Percentiles rank a stretch among this genome's conserved stretches.
phyloP scores from a whole-genome alignment of 2,329 filamentous ascomycete genomes.

The Fusarium austroafricanum region DNA sequence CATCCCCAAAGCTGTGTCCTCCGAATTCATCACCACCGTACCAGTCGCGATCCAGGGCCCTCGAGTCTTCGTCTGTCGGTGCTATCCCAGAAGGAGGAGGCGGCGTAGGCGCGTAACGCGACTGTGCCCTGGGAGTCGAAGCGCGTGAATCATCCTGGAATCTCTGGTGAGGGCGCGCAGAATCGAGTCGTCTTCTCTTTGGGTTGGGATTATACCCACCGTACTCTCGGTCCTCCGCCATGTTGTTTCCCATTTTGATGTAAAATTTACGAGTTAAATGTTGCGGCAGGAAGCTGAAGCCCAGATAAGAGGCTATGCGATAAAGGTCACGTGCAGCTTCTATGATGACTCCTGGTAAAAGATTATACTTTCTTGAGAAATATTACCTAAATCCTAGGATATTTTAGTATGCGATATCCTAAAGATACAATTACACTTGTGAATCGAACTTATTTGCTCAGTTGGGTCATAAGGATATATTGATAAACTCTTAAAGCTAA shows the following conservation, averaged over 20 bases:
- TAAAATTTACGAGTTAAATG: background rate
- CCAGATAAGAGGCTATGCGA: constrained; percentile 1
- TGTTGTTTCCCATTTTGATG: constrained; percentile 29
- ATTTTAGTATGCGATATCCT: too few relatives aligned
- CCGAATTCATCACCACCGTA: constrained; percentile 88
- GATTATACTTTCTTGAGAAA: too few relatives aligned
- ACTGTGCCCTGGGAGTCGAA: constrained; percentile 52
- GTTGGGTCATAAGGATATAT: too few relatives aligned
- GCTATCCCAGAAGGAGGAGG: constrained; percentile 64
- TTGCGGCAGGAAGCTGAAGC: background rate
- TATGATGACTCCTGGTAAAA: too few relatives aligned
- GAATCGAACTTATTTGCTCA: too few relatives aligned
- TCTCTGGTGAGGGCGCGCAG: constrained; percentile 44
- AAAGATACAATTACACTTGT: too few relatives aligned
- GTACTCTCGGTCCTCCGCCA: constrained; percentile 53
- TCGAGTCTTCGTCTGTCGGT: constrained; percentile 74
- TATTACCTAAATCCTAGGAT: too few relatives aligned
- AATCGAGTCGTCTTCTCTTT: constrained; percentile 54
- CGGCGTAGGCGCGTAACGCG: constrained; percentile 56
- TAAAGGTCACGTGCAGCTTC: constrained; percentile 11
- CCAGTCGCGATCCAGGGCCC: constrained; percentile 89
- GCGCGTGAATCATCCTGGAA: constrained; percentile 50
- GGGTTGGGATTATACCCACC: constrained; percentile 54
- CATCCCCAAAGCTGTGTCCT: constrained; percentile 86
- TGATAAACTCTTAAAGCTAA: too few relatives aligned